A percentile compares a stretch with the other conserved stretches of the same genome.
Conservation (phyloP, 129 eudicot genomes). For the Centrapalus pauciflorus region DNA sequence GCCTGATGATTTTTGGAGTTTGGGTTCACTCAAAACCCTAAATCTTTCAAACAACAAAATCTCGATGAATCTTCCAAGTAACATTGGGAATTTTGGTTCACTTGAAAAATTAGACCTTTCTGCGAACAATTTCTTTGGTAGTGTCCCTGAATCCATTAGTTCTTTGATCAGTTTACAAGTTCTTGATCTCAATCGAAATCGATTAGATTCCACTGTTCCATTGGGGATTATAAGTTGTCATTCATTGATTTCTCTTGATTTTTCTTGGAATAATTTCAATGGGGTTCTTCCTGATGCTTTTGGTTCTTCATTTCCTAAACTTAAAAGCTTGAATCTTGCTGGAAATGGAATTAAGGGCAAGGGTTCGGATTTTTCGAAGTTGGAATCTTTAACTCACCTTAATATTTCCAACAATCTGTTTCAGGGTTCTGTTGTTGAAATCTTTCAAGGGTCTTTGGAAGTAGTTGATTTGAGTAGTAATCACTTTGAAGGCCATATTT, state of each 20-base stretch:
- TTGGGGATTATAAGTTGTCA: conserved; percentile 51
- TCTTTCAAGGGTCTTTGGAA: conserved; percentile 55
- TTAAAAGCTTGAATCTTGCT: conserved; percentile 61
- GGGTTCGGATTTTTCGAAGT: conserved; percentile 53
- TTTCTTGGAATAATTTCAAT: conserved; percentile 56
- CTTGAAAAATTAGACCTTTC: conserved; percentile 74
- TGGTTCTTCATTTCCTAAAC: conserved; percentile 56
- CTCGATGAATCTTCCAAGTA: conserved; percentile 52
- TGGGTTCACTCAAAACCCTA: conserved; percentile 57
- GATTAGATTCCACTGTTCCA: conserved; percentile 45
- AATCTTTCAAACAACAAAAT: conserved; percentile 60
- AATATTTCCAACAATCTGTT: conserved; percentile 66
- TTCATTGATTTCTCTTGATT: conserved; percentile 58
- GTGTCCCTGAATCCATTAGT: conserved; percentile 61
- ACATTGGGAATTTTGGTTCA: conserved; percentile 69
- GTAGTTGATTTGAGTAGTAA: conserved; percentile 75
- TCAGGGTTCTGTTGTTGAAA: conserved; percentile 64
- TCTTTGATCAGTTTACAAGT: conserved; percentile 45
- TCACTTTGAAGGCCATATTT: conserved; percentile 73
- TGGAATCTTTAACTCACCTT: conserved; percentile 43
- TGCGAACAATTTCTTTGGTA: conserved; percentile 47
- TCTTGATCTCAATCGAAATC: conserved; percentile 45
- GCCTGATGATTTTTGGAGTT: conserved; percentile 87
- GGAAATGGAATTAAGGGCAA: conserved; percentile 55
- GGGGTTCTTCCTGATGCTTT: conserved; percentile 73